Percentiles rank a stretch among this genome's conserved stretches.
Evolutionary conservation across 257 asterid genomes (phyloP).

Genomic region (Gynochthodes officinalis): DNA sequence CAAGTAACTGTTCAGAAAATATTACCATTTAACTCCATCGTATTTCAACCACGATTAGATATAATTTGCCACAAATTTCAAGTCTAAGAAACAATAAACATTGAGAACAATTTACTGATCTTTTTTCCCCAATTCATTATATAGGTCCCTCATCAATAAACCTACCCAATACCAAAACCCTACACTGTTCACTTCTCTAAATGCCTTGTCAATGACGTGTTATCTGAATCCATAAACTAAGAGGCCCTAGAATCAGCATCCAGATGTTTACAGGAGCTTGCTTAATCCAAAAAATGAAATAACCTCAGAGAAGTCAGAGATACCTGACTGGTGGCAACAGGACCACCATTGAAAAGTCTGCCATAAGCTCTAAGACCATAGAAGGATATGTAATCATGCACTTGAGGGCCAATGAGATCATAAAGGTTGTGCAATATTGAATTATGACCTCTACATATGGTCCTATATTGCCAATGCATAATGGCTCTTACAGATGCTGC

Average conservation of each 20-base stretch:
- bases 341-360: slow-evolving; percentile 77
- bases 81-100: neutral
- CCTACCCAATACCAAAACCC: neutral
- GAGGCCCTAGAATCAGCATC: neutral
- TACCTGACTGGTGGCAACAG: slow-evolving; percentile 89
- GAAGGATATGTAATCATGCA: slow-evolving; percentile 83
- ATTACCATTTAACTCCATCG: neutral
- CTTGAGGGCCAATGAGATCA: slow-evolving; percentile 64
- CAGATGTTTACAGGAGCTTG: neutral
- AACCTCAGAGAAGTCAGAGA: neutral
- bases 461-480: slow-evolving; percentile 97
- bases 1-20: neutral
- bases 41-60: neutral
- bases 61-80: too few relatives aligned
- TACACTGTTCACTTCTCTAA: neutral
- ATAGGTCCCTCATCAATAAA: neutral
- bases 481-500: slow-evolving; percentile 99
- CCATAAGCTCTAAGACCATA: slow-evolving; percentile 86
- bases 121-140: neutral
- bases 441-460: slow-evolving; percentile 71
- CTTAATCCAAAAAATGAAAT: neutral
- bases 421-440: slow-evolving; percentile 79
- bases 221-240: neutral
- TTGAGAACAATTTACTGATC: neutral
- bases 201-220: neutral